Base-by-base conservation (phyloP, 2,329 filamentous ascomycete genomes). In the Aplosporella prunicola region DNA sequence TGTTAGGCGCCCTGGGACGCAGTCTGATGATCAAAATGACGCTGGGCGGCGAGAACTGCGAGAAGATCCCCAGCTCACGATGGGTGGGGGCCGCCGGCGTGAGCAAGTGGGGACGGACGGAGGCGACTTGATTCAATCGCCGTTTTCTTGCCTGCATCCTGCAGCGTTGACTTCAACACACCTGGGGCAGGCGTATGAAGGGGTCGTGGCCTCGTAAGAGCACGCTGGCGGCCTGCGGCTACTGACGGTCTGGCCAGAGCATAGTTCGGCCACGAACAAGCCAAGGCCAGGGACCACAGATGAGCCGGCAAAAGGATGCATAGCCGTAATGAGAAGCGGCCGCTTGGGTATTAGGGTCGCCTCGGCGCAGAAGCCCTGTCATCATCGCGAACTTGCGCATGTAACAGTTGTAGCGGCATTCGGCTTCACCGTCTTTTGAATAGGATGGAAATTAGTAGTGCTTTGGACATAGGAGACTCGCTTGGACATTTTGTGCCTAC, bases 361-460 rank as follows among this genome's bases (percentile, higher is more conserved):
- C n/a, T n/a, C n/a, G n/a, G n/a, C n/a, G n/a, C n/a, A n/a, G n/a
- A n/a, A n/a, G n/a, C n/a, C n/a, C n/a, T 23, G 34, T 22, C 34
- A 23, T 30, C 25, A 10, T 20, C 26, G 18, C 18, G 7, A 23
- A 27, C 34, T 30, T 36, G 34, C 34, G 14, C 30, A 30, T 14
- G 34, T 36, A 23, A 27, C 34, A 10, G 33, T 29, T 18, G 26
- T 30, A 17, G 34, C 24, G 10, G 34, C n/a, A n/a, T n/a, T n/a
- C 26, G 13, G 18, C 34, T 36, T 36, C 34, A 36, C 34, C 34
- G 34, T 36, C 34, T 36, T 36, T 36, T 36, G 33, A 15, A 15
- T n/a, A n/a, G n/a, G n/a, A n/a, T n/a, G 26, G 18, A 14, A 17
- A 30, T 16, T 6, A 24, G 17, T 8, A 20, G 10, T 16, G 13